These are phyloP conservation scores for Acanthamoeba triangularis DNA, from an alignment of 208 protist genomes.

Conservation along the genomic window DNA sequence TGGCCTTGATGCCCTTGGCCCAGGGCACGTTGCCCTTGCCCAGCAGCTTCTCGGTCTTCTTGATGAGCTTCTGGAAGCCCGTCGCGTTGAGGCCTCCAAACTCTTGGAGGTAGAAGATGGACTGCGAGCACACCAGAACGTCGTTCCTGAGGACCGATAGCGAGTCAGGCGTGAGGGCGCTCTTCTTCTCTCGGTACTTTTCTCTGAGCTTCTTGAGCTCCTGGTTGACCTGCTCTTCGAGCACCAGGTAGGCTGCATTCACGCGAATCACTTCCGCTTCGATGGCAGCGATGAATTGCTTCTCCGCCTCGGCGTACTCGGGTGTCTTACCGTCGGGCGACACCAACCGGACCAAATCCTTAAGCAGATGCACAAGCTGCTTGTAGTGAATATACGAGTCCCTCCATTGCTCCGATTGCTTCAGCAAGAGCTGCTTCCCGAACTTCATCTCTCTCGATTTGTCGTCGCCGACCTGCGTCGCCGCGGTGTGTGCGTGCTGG, in stretches of 20 bases:
- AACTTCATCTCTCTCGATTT: constrained; percentile 37
- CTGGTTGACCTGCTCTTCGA: constrained; percentile 25
- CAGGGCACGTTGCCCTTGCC: constrained; percentile 30
- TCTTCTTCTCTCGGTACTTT: constrained; percentile 33
- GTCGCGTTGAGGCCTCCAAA: constrained; percentile 34
- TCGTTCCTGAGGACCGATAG: constrained; percentile 19
- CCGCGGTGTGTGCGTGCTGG: too few species aligned
- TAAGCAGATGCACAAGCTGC: constrained; percentile 6
- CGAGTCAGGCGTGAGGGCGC: constrained; percentile 1
- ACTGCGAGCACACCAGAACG: constrained; percentile 20
- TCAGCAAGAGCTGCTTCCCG: constrained; percentile 62
- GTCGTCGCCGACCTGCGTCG: too few species aligned
- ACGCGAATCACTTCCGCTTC: constrained; percentile 26
- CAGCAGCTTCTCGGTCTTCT: constrained; percentile 74
- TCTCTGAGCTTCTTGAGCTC: constrained; percentile 20
- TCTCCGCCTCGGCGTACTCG: background rate
- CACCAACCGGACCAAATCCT: background rate
- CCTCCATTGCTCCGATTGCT: constrained; percentile 37
- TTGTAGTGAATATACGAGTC: constrained; percentile 69
- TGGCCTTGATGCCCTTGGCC: background rate
- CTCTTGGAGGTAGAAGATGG: constrained; percentile 36
- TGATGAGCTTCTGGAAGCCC: constrained; percentile 73
- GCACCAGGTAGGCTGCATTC: constrained; percentile 45
- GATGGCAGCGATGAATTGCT: constrained; percentile 16
- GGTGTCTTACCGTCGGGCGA: background rate